These are phyloP conservation scores for Phaeolepiota aurea DNA, from an alignment of 768 basidiomycete species.

Conservation along the genomic window DNA sequence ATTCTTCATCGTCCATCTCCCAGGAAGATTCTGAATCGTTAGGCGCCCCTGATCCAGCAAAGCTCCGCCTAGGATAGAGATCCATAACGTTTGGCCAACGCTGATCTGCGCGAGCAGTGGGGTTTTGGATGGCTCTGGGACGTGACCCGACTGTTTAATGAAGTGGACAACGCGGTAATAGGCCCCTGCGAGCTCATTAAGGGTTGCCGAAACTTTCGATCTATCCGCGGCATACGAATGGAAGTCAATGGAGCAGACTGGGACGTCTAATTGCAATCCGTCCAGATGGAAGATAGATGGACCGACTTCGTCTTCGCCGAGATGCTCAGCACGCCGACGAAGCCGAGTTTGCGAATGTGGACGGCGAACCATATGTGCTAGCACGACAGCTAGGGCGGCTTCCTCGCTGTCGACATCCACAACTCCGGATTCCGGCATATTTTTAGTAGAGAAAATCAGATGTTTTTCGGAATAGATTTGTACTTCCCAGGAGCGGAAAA, in stretches of 20 bases:
- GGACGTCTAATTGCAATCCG: slow-evolving; percentile 8
- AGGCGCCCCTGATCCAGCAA: slow-evolving; percentile 13
- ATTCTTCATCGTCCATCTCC: slow-evolving; percentile 9
- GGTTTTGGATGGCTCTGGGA: background rate
- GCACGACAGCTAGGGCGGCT: slow-evolving; percentile 11
- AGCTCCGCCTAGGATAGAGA: slow-evolving; percentile 15
- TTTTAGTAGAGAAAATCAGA: slow-evolving; percentile 11
- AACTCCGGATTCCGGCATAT: slow-evolving; percentile 7
- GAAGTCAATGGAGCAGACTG: slow-evolving; percentile 17
- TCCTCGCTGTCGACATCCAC: slow-evolving; percentile 12
- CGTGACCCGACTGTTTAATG: slow-evolving; percentile 7
- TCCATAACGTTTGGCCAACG: slow-evolving; percentile 17
- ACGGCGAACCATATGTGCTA: slow-evolving; percentile 17
- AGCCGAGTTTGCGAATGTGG: slow-evolving; percentile 14
- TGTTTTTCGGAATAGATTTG: slow-evolving; percentile 6
- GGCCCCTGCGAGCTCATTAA: slow-evolving; percentile 13
- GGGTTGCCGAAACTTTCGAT: slow-evolving; percentile 15
- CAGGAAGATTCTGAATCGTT: slow-evolving; percentile 18
- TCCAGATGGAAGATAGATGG: slow-evolving; percentile 12
- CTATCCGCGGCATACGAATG: slow-evolving; percentile 15
- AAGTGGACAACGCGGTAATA: slow-evolving; percentile 16
- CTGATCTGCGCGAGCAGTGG: slow-evolving; percentile 2
- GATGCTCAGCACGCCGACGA: slow-evolving; percentile 5
- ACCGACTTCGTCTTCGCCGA: slow-evolving; percentile 3
- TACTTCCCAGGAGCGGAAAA: slow-evolving; percentile 13